These are phyloP conservation scores for Boletus holoroseus DNA, from an alignment of 1,284 basidiomycete species.

Conservation along the genomic window DNA sequence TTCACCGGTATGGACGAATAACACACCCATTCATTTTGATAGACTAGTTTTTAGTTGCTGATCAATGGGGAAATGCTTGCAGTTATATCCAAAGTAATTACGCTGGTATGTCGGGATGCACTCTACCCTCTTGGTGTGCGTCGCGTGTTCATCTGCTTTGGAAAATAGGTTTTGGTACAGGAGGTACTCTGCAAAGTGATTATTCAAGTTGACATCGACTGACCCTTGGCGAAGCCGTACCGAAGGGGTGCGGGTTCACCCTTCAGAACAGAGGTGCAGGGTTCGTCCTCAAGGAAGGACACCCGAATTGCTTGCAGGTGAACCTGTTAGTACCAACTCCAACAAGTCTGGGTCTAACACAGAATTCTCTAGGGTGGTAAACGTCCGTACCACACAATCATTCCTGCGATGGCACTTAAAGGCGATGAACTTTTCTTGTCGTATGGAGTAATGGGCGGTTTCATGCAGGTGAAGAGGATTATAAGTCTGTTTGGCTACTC, in stretches of 20 bases:
- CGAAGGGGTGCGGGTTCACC: slow-evolving; percentile 91
- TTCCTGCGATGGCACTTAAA: slow-evolving; percentile 83
- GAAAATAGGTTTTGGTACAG: slow-evolving; percentile 66
- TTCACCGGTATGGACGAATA: slow-evolving; percentile 57
- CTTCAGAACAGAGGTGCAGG: slow-evolving; percentile 90
- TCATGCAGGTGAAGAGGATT: slow-evolving; percentile 68
- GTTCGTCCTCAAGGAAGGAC: slow-evolving; percentile 74
- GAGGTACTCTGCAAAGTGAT: slow-evolving; percentile 41
- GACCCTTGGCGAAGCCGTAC: slow-evolving; percentile 55
- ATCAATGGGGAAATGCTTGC: slow-evolving; percentile 90
- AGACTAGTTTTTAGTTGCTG: slow-evolving; percentile 50
- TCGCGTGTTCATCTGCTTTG: slow-evolving; percentile 1
- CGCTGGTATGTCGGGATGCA: slow-evolving; percentile 47
- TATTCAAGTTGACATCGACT: slow-evolving; percentile 1
- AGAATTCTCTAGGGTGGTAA: slow-evolving; percentile 59
- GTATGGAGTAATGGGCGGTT: slow-evolving; percentile 93
- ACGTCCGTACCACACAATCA: slow-evolving; percentile 93
- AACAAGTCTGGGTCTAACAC: background rate
- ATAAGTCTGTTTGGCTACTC: background rate
- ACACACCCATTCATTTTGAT: background rate
- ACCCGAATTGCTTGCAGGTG: slow-evolving; percentile 76
- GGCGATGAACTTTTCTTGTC: slow-evolving; percentile 81
- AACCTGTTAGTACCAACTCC: slow-evolving; percentile 1
- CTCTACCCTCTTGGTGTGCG: background rate
- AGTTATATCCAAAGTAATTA: slow-evolving; percentile 95